Percentiles rank a stretch among this genome's conserved stretches.
phyloP scores from a whole-genome alignment of 2,329 filamentous ascomycete genomes.

The Ceratocystis diversiconidia region DNA sequence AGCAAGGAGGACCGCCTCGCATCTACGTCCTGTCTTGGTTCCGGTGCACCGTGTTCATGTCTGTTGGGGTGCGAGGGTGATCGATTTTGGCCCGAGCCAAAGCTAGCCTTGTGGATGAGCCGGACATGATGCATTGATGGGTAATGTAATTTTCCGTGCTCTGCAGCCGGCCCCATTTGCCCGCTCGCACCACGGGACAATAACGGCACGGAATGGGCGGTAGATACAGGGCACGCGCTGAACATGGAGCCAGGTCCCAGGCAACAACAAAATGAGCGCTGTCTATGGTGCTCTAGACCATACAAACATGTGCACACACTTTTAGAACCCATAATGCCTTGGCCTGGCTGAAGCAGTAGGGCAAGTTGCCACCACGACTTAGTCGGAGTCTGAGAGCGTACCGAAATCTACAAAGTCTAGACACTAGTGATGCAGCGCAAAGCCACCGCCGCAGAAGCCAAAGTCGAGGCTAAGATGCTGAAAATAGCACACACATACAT shows the following conservation, averaged over 20 bases:
- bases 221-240: background rate
- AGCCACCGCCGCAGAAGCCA: background rate
- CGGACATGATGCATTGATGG: background rate
- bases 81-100: background rate
- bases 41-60: background rate
- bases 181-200: background rate
- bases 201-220: background rate
- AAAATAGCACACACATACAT: conserved; percentile 1
- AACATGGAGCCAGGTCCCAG: background rate
- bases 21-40: background rate
- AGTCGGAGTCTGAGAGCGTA: background rate
- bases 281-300: background rate
- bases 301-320: background rate
- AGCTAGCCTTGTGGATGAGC: background rate
- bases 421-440: background rate
- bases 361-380: background rate
- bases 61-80: background rate
- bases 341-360: background rate
- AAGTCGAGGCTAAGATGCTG: background rate
- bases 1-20: background rate
- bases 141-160: background rate
- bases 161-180: background rate
- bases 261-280: background rate
- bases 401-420: background rate
- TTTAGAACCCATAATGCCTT: background rate